A percentile compares a stretch with the other conserved stretches of the same genome.
These are phyloP conservation scores for Adenanthera pavonina DNA, from an alignment of 306 rosid species.

Conservation along the genomic window DNA sequence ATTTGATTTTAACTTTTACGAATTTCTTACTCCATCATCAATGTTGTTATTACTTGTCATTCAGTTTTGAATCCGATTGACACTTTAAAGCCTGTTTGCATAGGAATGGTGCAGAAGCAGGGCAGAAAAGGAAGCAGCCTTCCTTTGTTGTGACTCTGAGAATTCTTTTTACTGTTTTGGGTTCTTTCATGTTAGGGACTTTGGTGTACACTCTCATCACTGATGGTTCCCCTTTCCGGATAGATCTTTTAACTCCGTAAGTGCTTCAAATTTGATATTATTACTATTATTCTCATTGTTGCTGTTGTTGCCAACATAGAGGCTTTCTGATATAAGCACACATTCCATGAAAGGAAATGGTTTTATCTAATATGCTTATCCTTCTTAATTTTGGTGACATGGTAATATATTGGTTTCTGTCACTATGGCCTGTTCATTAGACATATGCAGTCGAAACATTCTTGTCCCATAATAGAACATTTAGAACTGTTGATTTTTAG, in stretches of 20 bases:
- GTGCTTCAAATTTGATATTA: constrained; percentile 39
- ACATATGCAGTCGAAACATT: not conserved
- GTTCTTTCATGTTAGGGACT: constrained; percentile 69
- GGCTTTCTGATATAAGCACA: constrained; percentile 25
- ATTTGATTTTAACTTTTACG: not conserved
- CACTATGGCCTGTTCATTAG: not conserved
- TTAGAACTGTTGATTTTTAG: not conserved
- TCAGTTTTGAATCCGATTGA: constrained; percentile 26
- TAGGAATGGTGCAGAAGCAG: constrained; percentile 56
- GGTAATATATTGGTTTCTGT: not conserved
- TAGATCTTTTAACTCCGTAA: constrained; percentile 85
- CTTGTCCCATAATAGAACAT: not conserved
- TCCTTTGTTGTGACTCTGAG: constrained; percentile 52
- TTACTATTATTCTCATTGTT: constrained; percentile 19
- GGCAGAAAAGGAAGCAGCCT: constrained; percentile 42
- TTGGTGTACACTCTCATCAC: constrained; percentile 71
- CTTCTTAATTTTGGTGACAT: not conserved
- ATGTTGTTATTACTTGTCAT: constrained; percentile 18
- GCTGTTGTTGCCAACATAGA: constrained; percentile 22
- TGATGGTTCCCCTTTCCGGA: constrained; percentile 80
- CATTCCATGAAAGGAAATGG: constrained; percentile 14
- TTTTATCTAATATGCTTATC: not conserved
- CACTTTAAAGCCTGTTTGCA: constrained; percentile 8
- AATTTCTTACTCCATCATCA: not conserved
- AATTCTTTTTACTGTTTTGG: constrained; percentile 64